These are phyloP conservation scores for Forsythia viridissima DNA, from an alignment of 257 asterid genomes.

Conservation along the genomic window DNA sequence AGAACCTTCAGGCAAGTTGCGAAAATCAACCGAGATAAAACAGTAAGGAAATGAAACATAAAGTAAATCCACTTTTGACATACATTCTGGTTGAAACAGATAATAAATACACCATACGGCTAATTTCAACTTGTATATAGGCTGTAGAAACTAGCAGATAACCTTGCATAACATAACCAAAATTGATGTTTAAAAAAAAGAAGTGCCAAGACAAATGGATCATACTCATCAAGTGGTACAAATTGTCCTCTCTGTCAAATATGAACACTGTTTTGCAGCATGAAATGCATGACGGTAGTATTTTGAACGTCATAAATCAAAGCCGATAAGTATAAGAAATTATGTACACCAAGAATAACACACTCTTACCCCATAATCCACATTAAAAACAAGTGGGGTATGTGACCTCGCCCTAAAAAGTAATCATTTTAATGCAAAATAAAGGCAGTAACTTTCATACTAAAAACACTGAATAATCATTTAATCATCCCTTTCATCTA, in stretches of 20 bases:
- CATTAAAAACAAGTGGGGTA: not conserved
- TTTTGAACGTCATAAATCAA: slow-evolving; percentile 24
- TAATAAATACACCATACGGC: not conserved
- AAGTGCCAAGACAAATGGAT: slow-evolving; percentile 21
- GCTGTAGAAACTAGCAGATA: not conserved
- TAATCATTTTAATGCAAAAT: not conserved
- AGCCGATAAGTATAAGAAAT: not conserved
- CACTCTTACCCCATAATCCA: not conserved
- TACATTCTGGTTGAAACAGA: not conserved
- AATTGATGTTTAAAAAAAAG: slow-evolving; percentile 5
- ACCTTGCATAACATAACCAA: slow-evolving; percentile 13
- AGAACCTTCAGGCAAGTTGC: not conserved
- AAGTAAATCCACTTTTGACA: not conserved
- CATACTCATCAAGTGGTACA: slow-evolving; percentile 39
- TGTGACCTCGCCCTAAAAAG: not conserved
- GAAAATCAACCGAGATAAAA: not conserved
- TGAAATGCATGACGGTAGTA: slow-evolving; percentile 26
- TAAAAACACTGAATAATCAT: not conserved
- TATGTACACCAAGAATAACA: not conserved
- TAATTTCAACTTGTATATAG: not conserved
- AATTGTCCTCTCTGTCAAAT: slow-evolving; percentile 23
- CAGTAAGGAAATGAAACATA: not conserved
- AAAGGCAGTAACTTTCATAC: not conserved
- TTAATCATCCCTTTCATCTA: not conserved
- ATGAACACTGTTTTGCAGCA: slow-evolving; percentile 25